These are phyloP conservation scores for Alternaria dauci DNA, from an alignment of 2,329 filamentous ascomycete species.

Conservation along the genomic window DNA sequence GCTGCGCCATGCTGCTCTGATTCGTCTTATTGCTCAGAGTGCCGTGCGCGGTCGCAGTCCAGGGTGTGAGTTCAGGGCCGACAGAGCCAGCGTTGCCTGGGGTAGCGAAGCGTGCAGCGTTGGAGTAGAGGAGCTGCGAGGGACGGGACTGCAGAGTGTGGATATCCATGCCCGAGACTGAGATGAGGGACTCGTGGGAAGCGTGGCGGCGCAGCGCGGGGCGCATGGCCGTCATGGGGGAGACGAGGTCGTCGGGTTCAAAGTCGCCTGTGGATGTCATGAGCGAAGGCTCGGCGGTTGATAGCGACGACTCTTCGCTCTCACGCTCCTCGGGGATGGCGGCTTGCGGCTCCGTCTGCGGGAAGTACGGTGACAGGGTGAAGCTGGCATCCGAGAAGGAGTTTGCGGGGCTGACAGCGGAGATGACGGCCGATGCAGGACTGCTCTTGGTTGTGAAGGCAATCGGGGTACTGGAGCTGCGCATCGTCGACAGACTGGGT, in stretches of 20 bases:
- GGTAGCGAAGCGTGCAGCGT: slow-evolving; percentile 61
- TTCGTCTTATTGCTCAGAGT: slow-evolving; percentile 59
- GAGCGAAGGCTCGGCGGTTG: slow-evolving; percentile 22
- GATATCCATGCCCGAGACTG: slow-evolving; percentile 86
- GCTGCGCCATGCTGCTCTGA: slow-evolving; percentile 64
- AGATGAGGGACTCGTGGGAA: slow-evolving; percentile 91
- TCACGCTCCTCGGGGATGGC: slow-evolving; percentile 51
- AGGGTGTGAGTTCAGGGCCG: slow-evolving; percentile 54
- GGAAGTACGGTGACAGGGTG: slow-evolving; percentile 35
- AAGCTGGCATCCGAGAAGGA: slow-evolving; percentile 43
- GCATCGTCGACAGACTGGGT: slow-evolving; percentile 39
- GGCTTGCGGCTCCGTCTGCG: slow-evolving; percentile 30
- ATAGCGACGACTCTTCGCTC: slow-evolving; percentile 36
- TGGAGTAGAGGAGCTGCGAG: slow-evolving; percentile 71
- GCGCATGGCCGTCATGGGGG: slow-evolving; percentile 47
- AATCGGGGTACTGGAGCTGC: slow-evolving; percentile 46
- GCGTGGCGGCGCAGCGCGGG: slow-evolving; percentile 68
- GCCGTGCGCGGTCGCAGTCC: slow-evolving; percentile 57
- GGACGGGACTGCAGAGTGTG: slow-evolving; percentile 80
- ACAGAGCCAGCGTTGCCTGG: slow-evolving; percentile 54
- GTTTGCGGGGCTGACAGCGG: slow-evolving; percentile 42
- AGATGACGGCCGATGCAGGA: slow-evolving; percentile 45
- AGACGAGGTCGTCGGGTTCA: slow-evolving; percentile 41
- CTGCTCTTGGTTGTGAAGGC: slow-evolving; percentile 46
- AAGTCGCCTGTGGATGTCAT: slow-evolving; percentile 36